Percentiles rank a stretch among this genome's conserved stretches.
phyloP scores from a whole-genome alignment of 371 early-diverging fungal genomes.

The Mucor irregularis region DNA sequence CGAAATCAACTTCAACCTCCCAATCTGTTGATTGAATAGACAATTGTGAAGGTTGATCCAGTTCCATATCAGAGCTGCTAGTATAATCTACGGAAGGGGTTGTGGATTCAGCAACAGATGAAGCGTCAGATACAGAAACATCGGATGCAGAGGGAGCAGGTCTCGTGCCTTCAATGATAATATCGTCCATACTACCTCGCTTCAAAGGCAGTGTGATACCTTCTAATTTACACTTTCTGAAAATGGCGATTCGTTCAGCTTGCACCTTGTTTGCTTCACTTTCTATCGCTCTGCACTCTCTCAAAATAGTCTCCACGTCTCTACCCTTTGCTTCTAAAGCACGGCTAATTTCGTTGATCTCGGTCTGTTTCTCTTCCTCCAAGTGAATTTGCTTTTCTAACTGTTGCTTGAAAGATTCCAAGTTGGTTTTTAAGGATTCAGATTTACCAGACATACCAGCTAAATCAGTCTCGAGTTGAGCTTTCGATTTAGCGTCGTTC shows the following conservation, averaged over 20 bases:
- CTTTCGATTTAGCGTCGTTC: constrained; percentile 32
- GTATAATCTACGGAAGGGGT: not conserved
- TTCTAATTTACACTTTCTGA: constrained; percentile 89
- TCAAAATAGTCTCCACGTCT: constrained; percentile 67
- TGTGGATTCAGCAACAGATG: not conserved
- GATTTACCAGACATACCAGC: constrained; percentile 44
- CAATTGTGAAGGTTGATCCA: constrained; percentile 49
- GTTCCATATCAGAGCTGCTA: constrained; percentile 47
- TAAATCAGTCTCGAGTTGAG: constrained; percentile 36
- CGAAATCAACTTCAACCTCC: constrained; percentile 64
- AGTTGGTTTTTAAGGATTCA: constrained; percentile 31
- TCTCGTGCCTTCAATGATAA: constrained; percentile 65
- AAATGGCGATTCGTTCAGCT: constrained; percentile 76
- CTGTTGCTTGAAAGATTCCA: constrained; percentile 30
- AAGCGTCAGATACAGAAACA: not conserved
- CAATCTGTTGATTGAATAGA: constrained; percentile 48
- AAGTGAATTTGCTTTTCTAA: constrained; percentile 40
- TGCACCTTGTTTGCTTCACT: constrained; percentile 73
- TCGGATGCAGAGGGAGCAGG: not conserved
- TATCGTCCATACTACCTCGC: constrained; percentile 67
- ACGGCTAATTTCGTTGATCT: constrained; percentile 60
- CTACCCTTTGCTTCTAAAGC: constrained; percentile 59
- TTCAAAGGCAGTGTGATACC: constrained; percentile 84
- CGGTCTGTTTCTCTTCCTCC: constrained; percentile 56
- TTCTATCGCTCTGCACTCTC: constrained; percentile 67